Percentiles rank a stretch among this genome's conserved stretches.
phyloP scores from a whole-genome alignment of 352 stramenopile genomes.

The Pythium insidiosum region DNA sequence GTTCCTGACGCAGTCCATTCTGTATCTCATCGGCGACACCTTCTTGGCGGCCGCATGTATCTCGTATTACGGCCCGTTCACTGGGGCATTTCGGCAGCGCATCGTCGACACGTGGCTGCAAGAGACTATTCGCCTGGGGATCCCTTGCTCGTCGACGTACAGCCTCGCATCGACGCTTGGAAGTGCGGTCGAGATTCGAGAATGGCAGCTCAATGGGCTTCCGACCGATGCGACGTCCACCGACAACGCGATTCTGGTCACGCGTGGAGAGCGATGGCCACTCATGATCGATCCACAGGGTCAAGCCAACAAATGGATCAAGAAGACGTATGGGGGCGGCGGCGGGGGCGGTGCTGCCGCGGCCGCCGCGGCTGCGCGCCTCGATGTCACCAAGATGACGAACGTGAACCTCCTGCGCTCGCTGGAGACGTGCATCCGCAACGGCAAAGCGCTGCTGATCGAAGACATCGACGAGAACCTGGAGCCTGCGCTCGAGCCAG shows the following conservation, averaged over 20 bases:
- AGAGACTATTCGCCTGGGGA: slow-evolving; percentile 46
- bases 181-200: slow-evolving; percentile 86
- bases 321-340: slow-evolving; percentile 86
- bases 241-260: slow-evolving; percentile 91
- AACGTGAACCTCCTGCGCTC: slow-evolving; percentile 86
- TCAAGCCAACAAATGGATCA: slow-evolving; percentile 93
- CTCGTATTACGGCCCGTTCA: slow-evolving; percentile 93
- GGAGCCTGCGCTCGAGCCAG: slow-evolving; percentile 88
- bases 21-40: slow-evolving; percentile 86
- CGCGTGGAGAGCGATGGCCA: slow-evolving; percentile 86
- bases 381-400: slow-evolving; percentile 88
- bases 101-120: slow-evolving; percentile 75
- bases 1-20: slow-evolving; percentile 65
- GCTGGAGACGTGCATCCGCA: slow-evolving; percentile 90
- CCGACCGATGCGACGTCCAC: slow-evolving; percentile 89
- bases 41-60: slow-evolving; percentile 91
- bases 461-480: slow-evolving; percentile 91
- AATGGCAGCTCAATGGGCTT: slow-evolving; percentile 90
- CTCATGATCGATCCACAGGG: slow-evolving; percentile 94
- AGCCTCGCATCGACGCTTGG: slow-evolving; percentile 74
- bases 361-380: slow-evolving; percentile 21
- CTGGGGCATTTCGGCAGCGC: slow-evolving; percentile 70
- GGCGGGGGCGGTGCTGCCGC: too few relatives aligned
- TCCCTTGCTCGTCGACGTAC: slow-evolving; percentile 71
- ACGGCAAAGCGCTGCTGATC: slow-evolving; percentile 86